Percentiles rank a stretch among this genome's conserved stretches.
phyloP scores from a whole-genome alignment of 805 yeast species.

The Suhomyces sp. region DNA sequence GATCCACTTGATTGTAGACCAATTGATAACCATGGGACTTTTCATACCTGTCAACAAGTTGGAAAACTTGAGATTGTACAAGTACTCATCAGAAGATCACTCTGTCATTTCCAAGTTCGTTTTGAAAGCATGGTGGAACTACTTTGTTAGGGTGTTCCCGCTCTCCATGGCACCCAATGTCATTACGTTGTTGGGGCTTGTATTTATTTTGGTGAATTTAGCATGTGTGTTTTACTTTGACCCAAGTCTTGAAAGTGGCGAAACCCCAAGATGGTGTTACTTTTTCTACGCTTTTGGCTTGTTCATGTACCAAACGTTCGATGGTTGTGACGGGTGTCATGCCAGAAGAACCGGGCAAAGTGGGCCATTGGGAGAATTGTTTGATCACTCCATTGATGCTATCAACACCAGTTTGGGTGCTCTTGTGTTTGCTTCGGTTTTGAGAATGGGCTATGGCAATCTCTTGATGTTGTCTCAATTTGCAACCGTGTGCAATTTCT shows the following conservation, averaged over 20 bases:
- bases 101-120: slow-evolving; percentile 72
- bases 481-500: slow-evolving; percentile 76
- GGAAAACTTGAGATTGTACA: slow-evolving; percentile 54
- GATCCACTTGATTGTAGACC: background rate
- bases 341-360: slow-evolving; percentile 94
- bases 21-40: slow-evolving; percentile 49
- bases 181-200: slow-evolving; percentile 76
- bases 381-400: slow-evolving; percentile 81
- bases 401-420: slow-evolving; percentile 78
- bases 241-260: slow-evolving; percentile 53
- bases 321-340: slow-evolving; percentile 94
- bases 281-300: slow-evolving; percentile 75
- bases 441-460: slow-evolving; percentile 71
- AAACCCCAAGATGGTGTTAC: slow-evolving; percentile 74
- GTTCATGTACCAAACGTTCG: slow-evolving; percentile 91
- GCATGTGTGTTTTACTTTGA: slow-evolving; percentile 66
- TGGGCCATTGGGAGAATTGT: slow-evolving; percentile 91
- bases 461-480: slow-evolving; percentile 61
- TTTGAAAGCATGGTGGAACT: slow-evolving; percentile 78
- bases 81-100: slow-evolving; percentile 75
- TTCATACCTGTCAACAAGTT: slow-evolving; percentile 56
- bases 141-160: slow-evolving; percentile 75
- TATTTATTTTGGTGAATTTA: slow-evolving; percentile 65
- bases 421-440: slow-evolving; percentile 69
- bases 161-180: slow-evolving; percentile 89